These are phyloP conservation scores for Trichoderma endophyticum DNA, from an alignment of 2,329 filamentous ascomycete species.

Conservation along the genomic window DNA sequence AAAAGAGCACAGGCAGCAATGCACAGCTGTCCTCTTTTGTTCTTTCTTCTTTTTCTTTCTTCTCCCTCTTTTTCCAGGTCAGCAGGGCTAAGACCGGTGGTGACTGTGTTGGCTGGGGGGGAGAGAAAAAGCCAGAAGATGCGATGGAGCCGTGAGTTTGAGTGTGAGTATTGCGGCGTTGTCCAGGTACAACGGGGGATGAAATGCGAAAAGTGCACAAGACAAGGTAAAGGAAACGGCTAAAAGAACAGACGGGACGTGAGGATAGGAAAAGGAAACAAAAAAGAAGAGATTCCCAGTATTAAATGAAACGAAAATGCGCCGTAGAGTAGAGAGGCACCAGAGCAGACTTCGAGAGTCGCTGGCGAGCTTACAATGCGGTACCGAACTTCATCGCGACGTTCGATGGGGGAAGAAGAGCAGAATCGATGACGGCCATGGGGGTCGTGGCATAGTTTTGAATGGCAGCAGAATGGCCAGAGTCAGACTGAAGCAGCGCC, in stretches of 20 bases:
- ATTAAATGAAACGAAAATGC: constrained; percentile 27
- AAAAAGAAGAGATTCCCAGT: constrained; percentile 26
- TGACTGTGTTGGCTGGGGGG: not conserved
- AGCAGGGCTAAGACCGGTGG: not conserved
- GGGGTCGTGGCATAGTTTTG: constrained; percentile 38
- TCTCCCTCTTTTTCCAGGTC: not conserved
- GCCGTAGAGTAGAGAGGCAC: constrained; percentile 40
- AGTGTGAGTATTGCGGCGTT: constrained; percentile 21
- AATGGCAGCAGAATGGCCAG: constrained; percentile 22
- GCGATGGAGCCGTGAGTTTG: constrained; percentile 1
- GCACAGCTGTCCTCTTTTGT: not conserved
- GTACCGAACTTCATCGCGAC: constrained; percentile 53
- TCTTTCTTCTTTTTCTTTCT: not conserved
- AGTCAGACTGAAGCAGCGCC: not conserved
- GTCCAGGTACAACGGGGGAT: constrained; percentile 50
- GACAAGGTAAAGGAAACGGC: not conserved
- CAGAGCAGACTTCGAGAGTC: constrained; percentile 56
- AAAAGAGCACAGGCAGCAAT: constrained; percentile 15
- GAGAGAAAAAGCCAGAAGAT: not conserved
- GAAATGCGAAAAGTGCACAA: constrained; percentile 25
- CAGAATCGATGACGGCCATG: constrained; percentile 19
- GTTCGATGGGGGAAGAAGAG: constrained; percentile 44
- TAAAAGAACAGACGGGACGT: not conserved
- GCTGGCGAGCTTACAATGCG: constrained; percentile 50
- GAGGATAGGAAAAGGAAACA: constrained; percentile 22